Percentiles rank a stretch among this genome's conserved stretches.
Evolutionary conservation across 1,139 yeast genomes (phyloP).

Genomic region (Pneumocystis carinii): DNA sequence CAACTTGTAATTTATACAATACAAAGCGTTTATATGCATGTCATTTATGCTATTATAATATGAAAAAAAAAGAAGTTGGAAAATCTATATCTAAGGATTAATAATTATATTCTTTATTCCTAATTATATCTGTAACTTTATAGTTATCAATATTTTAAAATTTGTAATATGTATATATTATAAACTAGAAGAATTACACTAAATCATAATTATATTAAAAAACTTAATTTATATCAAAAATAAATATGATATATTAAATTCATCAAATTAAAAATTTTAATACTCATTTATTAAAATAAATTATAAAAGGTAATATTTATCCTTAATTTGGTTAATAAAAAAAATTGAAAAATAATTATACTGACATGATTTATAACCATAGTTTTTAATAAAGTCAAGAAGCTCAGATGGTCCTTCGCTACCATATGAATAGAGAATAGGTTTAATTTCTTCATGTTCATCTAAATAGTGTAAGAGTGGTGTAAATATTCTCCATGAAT

Average conservation of each 20-base stretch:
- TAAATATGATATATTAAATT: neutral
- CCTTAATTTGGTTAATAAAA: neutral
- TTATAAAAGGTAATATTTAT: neutral
- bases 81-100: neutral
- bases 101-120: neutral
- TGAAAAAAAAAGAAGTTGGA: neutral
- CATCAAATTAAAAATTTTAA: neutral
- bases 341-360: neutral
- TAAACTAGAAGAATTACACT: neutral
- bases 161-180: neutral
- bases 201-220: neutral
- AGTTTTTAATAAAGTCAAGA: constrained; percentile 43
- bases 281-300: neutral
- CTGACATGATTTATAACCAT: constrained; percentile 37
- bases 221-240: neutral
- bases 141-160: neutral
- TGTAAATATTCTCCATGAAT: constrained; percentile 62
- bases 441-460: constrained; percentile 28
- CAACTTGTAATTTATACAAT: neutral
- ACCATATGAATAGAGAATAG: constrained; percentile 74
- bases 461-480: constrained; percentile 75
- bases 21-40: neutral
- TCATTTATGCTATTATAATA: neutral
- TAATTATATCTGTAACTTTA: neutral
- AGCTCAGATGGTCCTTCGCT: constrained; percentile 72